phyloP scores from a whole-genome alignment of 2,329 filamentous ascomycete genomes.

The Elsinoe batatas region DNA sequence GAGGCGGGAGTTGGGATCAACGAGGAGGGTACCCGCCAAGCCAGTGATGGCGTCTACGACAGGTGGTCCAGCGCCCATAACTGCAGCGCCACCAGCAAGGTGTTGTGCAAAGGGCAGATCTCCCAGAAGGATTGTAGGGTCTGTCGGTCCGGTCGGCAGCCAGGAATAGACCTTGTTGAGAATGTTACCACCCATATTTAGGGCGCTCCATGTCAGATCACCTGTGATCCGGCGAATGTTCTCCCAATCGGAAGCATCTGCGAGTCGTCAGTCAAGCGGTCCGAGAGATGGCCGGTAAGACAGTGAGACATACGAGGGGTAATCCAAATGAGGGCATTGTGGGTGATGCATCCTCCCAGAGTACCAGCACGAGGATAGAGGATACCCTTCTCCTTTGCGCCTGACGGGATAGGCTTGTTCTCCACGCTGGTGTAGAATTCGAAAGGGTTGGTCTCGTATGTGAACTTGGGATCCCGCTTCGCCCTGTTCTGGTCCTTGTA shows the following conservation, averaged over 20 bases:
- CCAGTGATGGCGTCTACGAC: slow-evolving; percentile 34
- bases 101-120: slow-evolving; percentile 19
- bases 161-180: slow-evolving; percentile 38
- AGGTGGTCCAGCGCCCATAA: slow-evolving; percentile 27
- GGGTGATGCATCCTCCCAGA: slow-evolving; percentile 50
- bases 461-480: slow-evolving; percentile 49
- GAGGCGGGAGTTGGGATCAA: slow-evolving; percentile 32
- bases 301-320: slow-evolving; percentile 34
- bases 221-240: slow-evolving; percentile 49
- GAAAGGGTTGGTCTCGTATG: slow-evolving; percentile 44
- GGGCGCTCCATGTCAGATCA: slow-evolving; percentile 48
- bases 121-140: slow-evolving; percentile 18
- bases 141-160: slow-evolving; percentile 19
- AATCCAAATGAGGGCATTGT: slow-evolving; percentile 52
- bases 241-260: slow-evolving; percentile 48
- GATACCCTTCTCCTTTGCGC: slow-evolving; percentile 43
- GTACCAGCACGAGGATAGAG: slow-evolving; percentile 50
- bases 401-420: slow-evolving; percentile 39
- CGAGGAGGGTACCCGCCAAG: slow-evolving; percentile 37
- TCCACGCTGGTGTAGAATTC: slow-evolving; percentile 40
- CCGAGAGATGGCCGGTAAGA: neutral
- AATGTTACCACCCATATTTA: slow-evolving; percentile 48
- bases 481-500: slow-evolving; percentile 46
- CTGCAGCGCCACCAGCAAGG: slow-evolving; percentile 16
- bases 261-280: neutral